phyloP scores from a whole-genome alignment of 73 alveolate species.

The Paraurostyla sp. region DNA sequence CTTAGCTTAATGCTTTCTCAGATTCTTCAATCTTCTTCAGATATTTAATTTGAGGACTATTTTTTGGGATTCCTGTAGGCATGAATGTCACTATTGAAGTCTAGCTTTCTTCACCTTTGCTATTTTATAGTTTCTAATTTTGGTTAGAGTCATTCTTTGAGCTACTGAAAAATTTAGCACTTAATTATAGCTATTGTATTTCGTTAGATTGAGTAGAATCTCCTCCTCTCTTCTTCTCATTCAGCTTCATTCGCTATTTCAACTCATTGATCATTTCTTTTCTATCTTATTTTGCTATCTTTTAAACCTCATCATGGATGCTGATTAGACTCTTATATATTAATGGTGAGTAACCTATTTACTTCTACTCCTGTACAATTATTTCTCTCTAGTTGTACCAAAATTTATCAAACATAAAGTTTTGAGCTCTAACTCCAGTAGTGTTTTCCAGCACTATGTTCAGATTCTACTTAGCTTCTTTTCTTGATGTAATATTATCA shows the following conservation, averaged over 20 bases:
- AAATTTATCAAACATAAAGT: conserved; percentile 39
- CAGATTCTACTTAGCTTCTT: conserved; percentile 31
- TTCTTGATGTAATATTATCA: neutral
- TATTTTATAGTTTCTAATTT: too few relatives aligned
- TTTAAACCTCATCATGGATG: neutral
- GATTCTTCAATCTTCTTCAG: too few relatives aligned
- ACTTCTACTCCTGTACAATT: neutral
- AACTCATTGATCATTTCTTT: neutral
- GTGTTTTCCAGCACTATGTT: neutral
- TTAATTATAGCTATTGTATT: too few relatives aligned
- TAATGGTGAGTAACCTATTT: neutral
- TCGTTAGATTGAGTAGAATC: too few relatives aligned
- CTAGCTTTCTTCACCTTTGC: too few relatives aligned
- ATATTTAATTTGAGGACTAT: too few relatives aligned
- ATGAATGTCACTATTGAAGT: too few relatives aligned
- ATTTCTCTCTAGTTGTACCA: conserved; percentile 46
- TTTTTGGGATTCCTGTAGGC: too few relatives aligned
- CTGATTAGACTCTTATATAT: neutral
- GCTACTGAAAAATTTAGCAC: too few relatives aligned
- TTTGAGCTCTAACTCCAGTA: neutral
- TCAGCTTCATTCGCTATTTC: neutral
- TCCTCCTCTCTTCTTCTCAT: too few relatives aligned
- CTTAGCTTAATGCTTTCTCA: too few relatives aligned
- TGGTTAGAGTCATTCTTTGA: too few relatives aligned
- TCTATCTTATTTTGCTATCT: neutral